Conservation (phyloP, 257 asterid genomes). For the Solanum dulcamara region DNA sequence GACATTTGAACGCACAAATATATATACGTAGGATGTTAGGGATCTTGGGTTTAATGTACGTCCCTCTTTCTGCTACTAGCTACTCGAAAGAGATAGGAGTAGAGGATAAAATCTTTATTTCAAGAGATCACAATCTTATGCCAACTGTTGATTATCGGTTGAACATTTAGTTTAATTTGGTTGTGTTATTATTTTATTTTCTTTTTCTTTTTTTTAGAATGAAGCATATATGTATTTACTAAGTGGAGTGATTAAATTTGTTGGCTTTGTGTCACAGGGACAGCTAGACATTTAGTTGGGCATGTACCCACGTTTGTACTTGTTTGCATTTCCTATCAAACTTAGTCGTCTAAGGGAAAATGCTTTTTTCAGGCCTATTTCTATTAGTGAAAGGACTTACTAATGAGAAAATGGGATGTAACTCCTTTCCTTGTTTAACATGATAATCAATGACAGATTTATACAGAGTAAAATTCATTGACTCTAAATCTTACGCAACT, state of each 20-base stretch:
- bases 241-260: background rate
- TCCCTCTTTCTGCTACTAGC: background rate
- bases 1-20: background rate
- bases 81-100: background rate
- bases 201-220: background rate
- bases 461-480: no score
- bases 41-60: background rate
- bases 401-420: no score
- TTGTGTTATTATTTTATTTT: background rate
- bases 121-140: background rate
- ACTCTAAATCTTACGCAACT: no score
- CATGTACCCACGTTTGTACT: background rate
- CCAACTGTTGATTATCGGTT: background rate
- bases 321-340: background rate
- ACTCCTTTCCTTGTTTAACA: background rate
- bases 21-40: background rate
- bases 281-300: background rate
- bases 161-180: background rate
- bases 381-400: no score
- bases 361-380: no score
- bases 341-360: no score
- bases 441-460: no score
- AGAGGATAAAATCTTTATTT: background rate
- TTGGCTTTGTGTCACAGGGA: background rate
- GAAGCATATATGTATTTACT: background rate